Base-by-base conservation (phyloP, 768 basidiomycete genomes). In the Lactifluus rugatus region DNA sequence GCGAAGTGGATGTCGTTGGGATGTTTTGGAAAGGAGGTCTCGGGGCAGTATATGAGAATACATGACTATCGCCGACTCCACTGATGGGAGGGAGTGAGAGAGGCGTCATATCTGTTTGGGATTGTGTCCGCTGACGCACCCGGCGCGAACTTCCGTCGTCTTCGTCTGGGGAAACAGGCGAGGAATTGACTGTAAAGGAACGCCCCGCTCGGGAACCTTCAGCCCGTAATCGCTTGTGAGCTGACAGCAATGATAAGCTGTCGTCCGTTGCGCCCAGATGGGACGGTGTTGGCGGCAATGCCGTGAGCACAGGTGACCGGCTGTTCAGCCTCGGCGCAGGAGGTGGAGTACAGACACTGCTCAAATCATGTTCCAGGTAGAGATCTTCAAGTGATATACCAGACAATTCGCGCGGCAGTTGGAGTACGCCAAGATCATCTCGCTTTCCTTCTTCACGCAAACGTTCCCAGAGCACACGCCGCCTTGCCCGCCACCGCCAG, bases 381-480 rank as follows among this genome's bases (percentile, higher is more conserved):
- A 52, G 46, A 4, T 34, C 60, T 42, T 63, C 56, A 31, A 62
- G 50, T 6, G 53, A 48, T 26, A 62, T 48, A 17, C 52, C 49
- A 25, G 52, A 48, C n/a, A 63, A 48, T 36, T 63, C 62, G 28
- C 28, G 34, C 7, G 62, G 62, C 19, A 63, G 32, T 16, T 50
- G 36, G 19, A 62, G 36, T 13, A 44, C 13, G 17, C 52, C 56
- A 3, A 61, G 48, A 36, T 56, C 56, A 44, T 63, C 61, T n/a
- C 16, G 55, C 34, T 62, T 41, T 50, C 48, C 62, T 48, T 63
- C 62, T 34, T 57, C 60, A 14, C 47, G 60, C 13, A 52, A 52
- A 17, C 54, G 26, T 25, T 63, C 61, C 55, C 61, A 63, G 54
- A 63, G 62, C 48, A 63, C 48, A 23, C 60, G 54, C 46, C 62